Evolutionary conservation across 2,329 filamentous ascomycete species (phyloP).

Genomic region (Penicillium brevicompactum): DNA sequence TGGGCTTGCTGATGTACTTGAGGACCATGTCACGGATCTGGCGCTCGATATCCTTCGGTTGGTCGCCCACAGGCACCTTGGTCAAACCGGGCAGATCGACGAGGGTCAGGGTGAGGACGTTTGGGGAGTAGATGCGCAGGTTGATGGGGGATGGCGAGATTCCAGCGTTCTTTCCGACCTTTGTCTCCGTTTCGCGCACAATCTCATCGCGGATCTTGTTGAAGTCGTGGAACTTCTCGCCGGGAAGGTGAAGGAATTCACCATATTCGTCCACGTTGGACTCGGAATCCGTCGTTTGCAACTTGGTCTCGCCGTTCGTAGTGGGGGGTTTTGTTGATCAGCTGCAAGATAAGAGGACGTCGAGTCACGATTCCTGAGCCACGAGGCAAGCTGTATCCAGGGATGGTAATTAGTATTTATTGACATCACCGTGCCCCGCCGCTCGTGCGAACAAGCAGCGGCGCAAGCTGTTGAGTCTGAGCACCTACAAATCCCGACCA

Average conservation of each 20-base stretch:
- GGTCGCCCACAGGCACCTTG: constrained; percentile 94
- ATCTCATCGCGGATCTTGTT: constrained; percentile 98
- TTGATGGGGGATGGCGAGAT: constrained; percentile 98
- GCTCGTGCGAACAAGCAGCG: constrained; percentile 5
- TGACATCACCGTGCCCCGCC: constrained; percentile 23
- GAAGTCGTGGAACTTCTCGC: constrained; percentile 97
- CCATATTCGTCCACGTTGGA: constrained; percentile 96
- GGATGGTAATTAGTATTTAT: constrained; percentile 28
- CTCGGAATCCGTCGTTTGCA: constrained; percentile 75
- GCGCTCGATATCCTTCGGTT: constrained; percentile 92
- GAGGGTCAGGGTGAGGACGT: constrained; percentile 93
- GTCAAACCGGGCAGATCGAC: constrained; percentile 96
- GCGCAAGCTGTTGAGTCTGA: neutral
- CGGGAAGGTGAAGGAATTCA: constrained; percentile 96
- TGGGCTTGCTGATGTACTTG: constrained; percentile 98
- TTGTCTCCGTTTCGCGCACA: constrained; percentile 90
- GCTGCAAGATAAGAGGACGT: constrained; percentile 92
- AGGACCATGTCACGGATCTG: constrained; percentile 98
- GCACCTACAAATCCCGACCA: constrained; percentile 90
- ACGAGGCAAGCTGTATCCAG: constrained; percentile 76
- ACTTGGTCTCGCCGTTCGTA: constrained; percentile 70
- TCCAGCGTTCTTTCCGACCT: constrained; percentile 93
- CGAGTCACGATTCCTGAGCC: constrained; percentile 96
- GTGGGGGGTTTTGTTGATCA: constrained; percentile 82
- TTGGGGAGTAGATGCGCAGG: constrained; percentile 95